Evolutionary conservation across 257 asterid species (phyloP).

Genomic region (Cinchona pubescens): DNA sequence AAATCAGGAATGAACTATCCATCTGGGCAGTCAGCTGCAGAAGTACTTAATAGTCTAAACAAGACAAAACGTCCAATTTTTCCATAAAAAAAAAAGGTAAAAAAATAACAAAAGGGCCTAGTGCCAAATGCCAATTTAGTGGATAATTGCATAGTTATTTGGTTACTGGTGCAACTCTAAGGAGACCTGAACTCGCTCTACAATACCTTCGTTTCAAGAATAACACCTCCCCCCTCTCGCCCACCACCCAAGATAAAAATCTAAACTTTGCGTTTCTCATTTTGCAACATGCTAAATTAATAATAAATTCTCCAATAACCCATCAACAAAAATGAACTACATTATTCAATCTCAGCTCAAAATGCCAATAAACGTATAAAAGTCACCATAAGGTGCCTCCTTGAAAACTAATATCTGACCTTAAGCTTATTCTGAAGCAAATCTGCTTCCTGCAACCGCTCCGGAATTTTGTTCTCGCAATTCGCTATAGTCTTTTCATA

Average conservation of each 20-base stretch:
- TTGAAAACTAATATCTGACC: slow-evolving; percentile 73
- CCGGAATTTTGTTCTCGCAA: slow-evolving; percentile 70
- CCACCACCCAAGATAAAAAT: not conserved
- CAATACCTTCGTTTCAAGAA: not conserved
- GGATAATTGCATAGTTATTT: not conserved
- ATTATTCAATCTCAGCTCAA: not conserved
- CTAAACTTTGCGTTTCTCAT: not conserved
- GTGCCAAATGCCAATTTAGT: not conserved
- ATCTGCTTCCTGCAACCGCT: slow-evolving; percentile 66
- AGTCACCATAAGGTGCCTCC: too few species aligned
- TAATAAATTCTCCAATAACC: not conserved
- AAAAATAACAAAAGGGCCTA: not conserved
- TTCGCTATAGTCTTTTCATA: slow-evolving; percentile 60
- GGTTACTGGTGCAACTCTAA: not conserved
- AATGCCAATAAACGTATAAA: not conserved
- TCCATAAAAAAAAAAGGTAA: not conserved
- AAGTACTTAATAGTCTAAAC: not conserved
- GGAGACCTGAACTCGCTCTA: not conserved
- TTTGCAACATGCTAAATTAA: not conserved
- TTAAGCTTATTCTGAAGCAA: slow-evolving; percentile 61
- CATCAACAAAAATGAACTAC: not conserved
- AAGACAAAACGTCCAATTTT: not conserved
- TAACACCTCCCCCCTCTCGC: not conserved
- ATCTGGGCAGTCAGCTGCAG: not conserved
- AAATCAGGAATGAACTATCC: slow-evolving; percentile 3